Base-by-base conservation (phyloP, 2,329 filamentous ascomycete species). In the Cladosporium sp. region DNA sequence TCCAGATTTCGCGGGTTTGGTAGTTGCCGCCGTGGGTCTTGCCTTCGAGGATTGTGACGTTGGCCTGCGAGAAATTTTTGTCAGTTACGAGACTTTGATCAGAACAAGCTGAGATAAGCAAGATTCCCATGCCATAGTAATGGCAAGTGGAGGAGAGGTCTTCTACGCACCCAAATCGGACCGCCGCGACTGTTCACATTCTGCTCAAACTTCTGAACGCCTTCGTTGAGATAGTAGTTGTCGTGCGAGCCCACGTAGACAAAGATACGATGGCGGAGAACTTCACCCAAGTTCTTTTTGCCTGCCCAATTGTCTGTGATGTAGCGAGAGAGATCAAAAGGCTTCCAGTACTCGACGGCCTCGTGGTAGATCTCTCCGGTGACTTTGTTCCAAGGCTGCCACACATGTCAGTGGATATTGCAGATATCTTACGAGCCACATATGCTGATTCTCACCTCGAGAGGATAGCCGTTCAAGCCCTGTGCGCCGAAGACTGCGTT, bases 321-420 rank as follows among this genome's bases (percentile, higher is more conserved):
- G 51, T 76, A 76, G 59, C 76, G 54, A 16, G 71, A 70, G 3
- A 79, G 69, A 65, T 79, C 77, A 39, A 78, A 73, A 0, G 71
- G 72, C 64, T 76, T 77, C 77, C 77, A 79, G 66, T 71, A 71
- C 30, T 75, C 70, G 0, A 79, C 76, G 4, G 76, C 77, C 18
- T 74, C 75, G 0, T 70, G 75, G 54, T 77, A 78, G 6, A 79
- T 76, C 36, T 79, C 76, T 16, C 77, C 77, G 0, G 76, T 77
- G 28, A 77, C 75, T 63, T 79, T 79, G 65, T 79, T 74, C 77
- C 77, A 78, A 0, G 77, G 60, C 32, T 64, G 28, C 14, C 23
- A 58, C 1, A 13, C 5, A 8, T n/a, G 32, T 64, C 13, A 58
- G 51, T 32, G 21, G 13, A 32, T 32, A 4, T 8, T 39, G 18